Percentiles rank a stretch among this genome's conserved stretches.
phyloP scores from a whole-genome alignment of 2,329 filamentous ascomycete genomes.

The Thielaviopsis ethacetica region DNA sequence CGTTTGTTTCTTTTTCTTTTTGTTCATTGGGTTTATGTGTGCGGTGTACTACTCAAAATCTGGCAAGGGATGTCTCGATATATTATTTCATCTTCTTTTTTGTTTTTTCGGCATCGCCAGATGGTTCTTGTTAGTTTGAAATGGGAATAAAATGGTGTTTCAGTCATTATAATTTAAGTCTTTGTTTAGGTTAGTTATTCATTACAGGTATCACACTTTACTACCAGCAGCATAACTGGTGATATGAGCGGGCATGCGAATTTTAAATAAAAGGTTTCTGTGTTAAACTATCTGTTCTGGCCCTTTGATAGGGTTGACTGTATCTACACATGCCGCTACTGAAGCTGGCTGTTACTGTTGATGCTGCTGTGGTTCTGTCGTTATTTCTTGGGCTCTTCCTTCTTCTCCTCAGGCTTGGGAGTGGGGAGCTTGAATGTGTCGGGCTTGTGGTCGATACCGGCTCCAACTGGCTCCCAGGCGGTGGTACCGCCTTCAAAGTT shows the following conservation, averaged over 20 bases:
- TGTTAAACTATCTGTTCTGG: not conserved
- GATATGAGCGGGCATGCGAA: no score
- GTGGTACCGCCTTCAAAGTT: conserved; percentile 88
- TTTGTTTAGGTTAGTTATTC: not conserved
- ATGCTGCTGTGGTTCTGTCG: conserved; percentile 5
- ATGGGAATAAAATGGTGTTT: not conserved
- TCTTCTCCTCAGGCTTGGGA: conserved; percentile 84
- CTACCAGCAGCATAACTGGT: no score
- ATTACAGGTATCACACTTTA: not conserved
- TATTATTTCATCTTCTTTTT: not conserved
- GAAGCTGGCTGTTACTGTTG: not conserved
- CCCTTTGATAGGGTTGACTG: not conserved
- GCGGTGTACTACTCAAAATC: not conserved
- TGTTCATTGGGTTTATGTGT: not conserved
- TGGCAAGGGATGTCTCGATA: not conserved
- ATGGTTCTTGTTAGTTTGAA: conserved; percentile 4
- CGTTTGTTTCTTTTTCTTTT: not conserved
- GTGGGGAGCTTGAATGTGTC: conserved; percentile 88
- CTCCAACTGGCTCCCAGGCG: conserved; percentile 48
- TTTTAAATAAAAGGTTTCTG: not conserved
- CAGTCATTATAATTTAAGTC: not conserved
- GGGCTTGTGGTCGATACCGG: conserved; percentile 63
- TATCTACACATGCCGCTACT: conserved; percentile 1
- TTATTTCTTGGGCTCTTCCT: conserved; percentile 87
- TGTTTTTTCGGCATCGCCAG: conserved; percentile 1